phyloP scores from a whole-genome alignment of 1,284 basidiomycete genomes.

The Boletus smithii region DNA sequence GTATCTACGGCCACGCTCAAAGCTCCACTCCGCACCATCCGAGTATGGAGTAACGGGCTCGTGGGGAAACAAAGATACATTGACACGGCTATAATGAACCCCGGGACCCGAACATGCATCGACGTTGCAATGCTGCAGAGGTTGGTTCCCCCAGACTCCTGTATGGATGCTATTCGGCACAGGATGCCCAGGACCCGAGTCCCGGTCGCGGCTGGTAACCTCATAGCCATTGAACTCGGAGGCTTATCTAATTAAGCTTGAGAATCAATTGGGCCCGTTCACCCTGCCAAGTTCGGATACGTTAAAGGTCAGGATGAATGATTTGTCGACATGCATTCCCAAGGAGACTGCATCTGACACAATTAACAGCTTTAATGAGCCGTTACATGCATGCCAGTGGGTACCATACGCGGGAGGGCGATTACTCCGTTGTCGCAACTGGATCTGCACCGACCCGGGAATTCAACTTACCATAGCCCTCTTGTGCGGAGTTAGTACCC shows the following conservation, averaged over 20 bases:
- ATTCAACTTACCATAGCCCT: constrained; percentile 19
- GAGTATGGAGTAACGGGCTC: constrained; percentile 2
- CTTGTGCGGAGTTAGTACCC: constrained; percentile 34
- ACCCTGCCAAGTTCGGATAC: constrained; percentile 17
- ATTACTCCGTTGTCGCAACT: constrained; percentile 27
- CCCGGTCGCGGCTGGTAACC: constrained; percentile 7
- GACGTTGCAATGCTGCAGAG: too few species aligned
- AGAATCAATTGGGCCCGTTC: constrained; percentile 9
- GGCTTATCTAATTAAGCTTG: constrained; percentile 31
- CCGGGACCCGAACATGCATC: constrained; percentile 21
- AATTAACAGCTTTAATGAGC: constrained; percentile 6
- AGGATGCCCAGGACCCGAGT: constrained; percentile 17
- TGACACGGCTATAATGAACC: constrained; percentile 15
- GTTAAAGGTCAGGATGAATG: constrained; percentile 23
- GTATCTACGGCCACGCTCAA: background rate
- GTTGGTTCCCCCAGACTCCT: constrained; percentile 4
- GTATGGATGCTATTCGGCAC: constrained; percentile 13
- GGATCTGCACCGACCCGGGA: constrained; percentile 25
- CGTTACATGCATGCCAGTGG: constrained; percentile 4
- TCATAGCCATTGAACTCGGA: constrained; percentile 28
- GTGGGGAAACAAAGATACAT: constrained; percentile 9
- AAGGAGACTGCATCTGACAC: constrained; percentile 20
- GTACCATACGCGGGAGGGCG: constrained; percentile 11
- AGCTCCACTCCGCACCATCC: constrained; percentile 1
- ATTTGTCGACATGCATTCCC: constrained; percentile 15